Base-by-base conservation (phyloP, 495 filamentous ascomycete genomes). In the Aspergillus coremiiformis region DNA sequence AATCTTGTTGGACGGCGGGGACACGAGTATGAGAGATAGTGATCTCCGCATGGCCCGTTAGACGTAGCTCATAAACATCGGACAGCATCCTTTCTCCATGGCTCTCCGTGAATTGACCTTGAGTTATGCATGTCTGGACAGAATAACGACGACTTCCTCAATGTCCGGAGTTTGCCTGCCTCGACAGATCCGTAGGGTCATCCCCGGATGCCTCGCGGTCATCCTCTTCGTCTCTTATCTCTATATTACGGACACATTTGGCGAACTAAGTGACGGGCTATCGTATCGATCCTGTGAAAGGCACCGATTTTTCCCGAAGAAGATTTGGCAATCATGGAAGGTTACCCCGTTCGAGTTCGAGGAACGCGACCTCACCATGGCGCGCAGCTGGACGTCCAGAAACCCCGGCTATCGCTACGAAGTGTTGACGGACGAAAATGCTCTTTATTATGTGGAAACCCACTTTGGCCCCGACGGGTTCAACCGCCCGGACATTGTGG, bases 321-420 rank as follows among this genome's bases (percentile, higher is more conserved):
- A 82, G 60, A 82, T 85, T 53, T 85, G 83, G 83, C 83, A 85
- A 63, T 78, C 79, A 9, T 85, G 83, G 83, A 84, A 84, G 61
- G 74, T 80, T 26, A 72, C 78, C 57, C 74, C 81, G 5, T 66
- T 84, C 30, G 63, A 65, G 1, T 81, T 84, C 53, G 79, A 80
- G 51, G 69, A 74, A 49, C 69, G 78, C 17, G 81, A 85, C 51
- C 62, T 73, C 49, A 61, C 62, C 20, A 60, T 64, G 0, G 81
- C 81, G 15, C 73, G 70, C 47, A 75, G 80, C 12, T 86, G 83
- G 83, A 71, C 72, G 0, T 55, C 55, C 14, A 77, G 74, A 56
- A 86, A 86, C 59, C 82, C 78, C 23, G 66, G 68, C 17, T 73
- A 77, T 55, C 65, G 80, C 48, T 84, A 86, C 64, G 83, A 86